Evolutionary conservation across 495 filamentous ascomycete species (phyloP).

Genomic region (Saxispiralis lemnorum): DNA sequence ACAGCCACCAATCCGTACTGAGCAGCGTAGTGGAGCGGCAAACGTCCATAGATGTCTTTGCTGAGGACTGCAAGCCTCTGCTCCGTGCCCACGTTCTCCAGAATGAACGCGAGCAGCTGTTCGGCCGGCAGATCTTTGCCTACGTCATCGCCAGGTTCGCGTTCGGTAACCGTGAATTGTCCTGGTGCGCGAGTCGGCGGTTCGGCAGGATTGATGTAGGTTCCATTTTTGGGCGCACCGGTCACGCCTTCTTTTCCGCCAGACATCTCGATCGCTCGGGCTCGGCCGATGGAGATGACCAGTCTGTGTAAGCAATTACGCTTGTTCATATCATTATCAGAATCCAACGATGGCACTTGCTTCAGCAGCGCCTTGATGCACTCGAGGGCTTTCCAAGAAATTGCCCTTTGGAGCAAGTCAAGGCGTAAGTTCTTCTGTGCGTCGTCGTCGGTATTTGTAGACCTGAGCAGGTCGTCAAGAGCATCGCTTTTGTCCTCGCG

Average conservation of each 20-base stretch:
- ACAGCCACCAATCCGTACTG: slow-evolving; percentile 83
- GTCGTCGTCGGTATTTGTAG: slow-evolving; percentile 15
- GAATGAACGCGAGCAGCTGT: slow-evolving; percentile 50
- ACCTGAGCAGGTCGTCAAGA: slow-evolving; percentile 39
- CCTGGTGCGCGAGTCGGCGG: slow-evolving; percentile 44
- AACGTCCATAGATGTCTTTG: slow-evolving; percentile 63
- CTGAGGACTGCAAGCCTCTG: slow-evolving; percentile 52
- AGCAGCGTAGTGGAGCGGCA: slow-evolving; percentile 86
- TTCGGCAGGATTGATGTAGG: slow-evolving; percentile 63
- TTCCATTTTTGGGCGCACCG: slow-evolving; percentile 21
- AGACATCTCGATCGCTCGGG: slow-evolving; percentile 39
- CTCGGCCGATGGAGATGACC: slow-evolving; percentile 72
- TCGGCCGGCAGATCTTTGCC: slow-evolving; percentile 57
- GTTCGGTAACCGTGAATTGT: slow-evolving; percentile 29
- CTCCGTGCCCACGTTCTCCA: slow-evolving; percentile 47
- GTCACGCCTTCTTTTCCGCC: background rate
- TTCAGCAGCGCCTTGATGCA: slow-evolving; percentile 54
- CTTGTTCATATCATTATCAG: slow-evolving; percentile 80
- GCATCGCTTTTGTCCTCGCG: slow-evolving; percentile 49
- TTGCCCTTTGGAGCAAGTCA: slow-evolving; percentile 67
- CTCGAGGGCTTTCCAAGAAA: slow-evolving; percentile 47
- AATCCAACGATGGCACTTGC: slow-evolving; percentile 51
- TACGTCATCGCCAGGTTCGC: slow-evolving; percentile 33
- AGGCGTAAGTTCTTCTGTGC: slow-evolving; percentile 49
- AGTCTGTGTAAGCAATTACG: slow-evolving; percentile 86